Base-by-base conservation (phyloP, 202 grass and related monocot species). In the Zoysia matrella region DNA sequence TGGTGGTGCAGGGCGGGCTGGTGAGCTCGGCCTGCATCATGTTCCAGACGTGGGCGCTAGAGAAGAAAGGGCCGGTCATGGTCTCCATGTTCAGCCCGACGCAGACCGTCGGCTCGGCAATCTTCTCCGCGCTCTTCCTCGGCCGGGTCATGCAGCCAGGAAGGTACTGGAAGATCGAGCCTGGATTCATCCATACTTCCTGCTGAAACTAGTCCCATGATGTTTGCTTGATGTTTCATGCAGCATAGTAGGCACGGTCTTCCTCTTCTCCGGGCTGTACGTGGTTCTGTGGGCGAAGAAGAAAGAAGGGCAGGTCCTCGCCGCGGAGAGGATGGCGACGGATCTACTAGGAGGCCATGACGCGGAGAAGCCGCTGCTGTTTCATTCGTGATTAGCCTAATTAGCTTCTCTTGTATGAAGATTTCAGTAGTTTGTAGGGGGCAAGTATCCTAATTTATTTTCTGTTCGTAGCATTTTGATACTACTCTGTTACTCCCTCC, bases 81-180 rank as follows among this genome's bases (percentile, higher is more conserved):
- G 91, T 93, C 58, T 97, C 89, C 11, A 93, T 91, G 69, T 97
- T 97, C 76, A 93, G 68, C 82, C 91, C 94, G 0, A 89, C 68
- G 39, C 88, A 88, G 76, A 93, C 89, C 13, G 84, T 97, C 46
- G 87, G 91, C 76, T 86, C 94, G 7, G 81, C 82, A 2, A 79
- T 93, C 60, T 86, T 91, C 67, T 97, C 94, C 0, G 86, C 83
- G 14, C 84, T 93, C 36, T 77, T 91, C 68, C 78, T 97, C 64
- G 67, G 88, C 1, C 72, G 92, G 60, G 70, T 73, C 18, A 47
- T 97, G 56, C 79, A 88, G 16, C 80, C 73, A 62, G 82, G 51
- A 82, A 91, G 94, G 94, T 93, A 90, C 64, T 68, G 22, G 22
- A 22, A 22, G 22, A 22, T 22, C 22, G 22, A 22, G 22, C 22